Evolutionary conservation across 495 filamentous ascomycete species (phyloP), one percentile per base, ranked within the genome.

Genomic region (Annulohypoxylon stygium): DNA sequence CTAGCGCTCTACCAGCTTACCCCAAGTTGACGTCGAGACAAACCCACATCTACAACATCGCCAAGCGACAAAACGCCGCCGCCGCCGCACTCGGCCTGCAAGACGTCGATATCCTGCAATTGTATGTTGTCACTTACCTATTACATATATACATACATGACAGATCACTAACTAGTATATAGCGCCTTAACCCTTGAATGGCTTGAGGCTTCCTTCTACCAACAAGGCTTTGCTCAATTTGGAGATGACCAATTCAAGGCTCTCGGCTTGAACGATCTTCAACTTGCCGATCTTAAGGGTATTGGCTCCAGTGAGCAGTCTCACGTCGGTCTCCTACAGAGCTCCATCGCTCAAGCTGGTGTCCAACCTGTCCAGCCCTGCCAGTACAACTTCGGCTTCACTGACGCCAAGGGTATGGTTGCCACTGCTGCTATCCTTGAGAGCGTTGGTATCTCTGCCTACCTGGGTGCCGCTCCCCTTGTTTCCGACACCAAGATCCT

Each of bases 51-150:
- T 84, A 84, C 76, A 67, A 79, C 71, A 65, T 83, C 51, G 75
- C 79, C 58, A 88, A 83, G 76, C 83, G 86, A 58, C 86, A 89
- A 76, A 83, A 86, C 67, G 84, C 83, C 4, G 83, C 85, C 0
- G 86, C 86, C 23, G 84, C 86, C 10, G 81, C 82, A 12, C 72
- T 81, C 23, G 88, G 85, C 25, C 76, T 92, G 60, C 83, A 80
- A 14, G 90, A 92, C 78, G 75, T 90, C 53, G 89, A 92, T 75
- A 91, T 92, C 67, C 85, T 92, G 18, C 88, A 92, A 86, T 92
- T 92, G 90, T 92, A 84, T 78, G 88, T 71, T 69, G 11, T 18
- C 41, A 43, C 39, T 25, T 5, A 18, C 20, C 37, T 41, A 43
- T 61, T 33, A 20, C 10, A 18, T 26, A 25, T 45, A 18, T 26